Evolutionary conservation across 345 rosid genomes (phyloP), one percentile per base, ranked within the genome.

Genomic region (Citrus glauca): DNA sequence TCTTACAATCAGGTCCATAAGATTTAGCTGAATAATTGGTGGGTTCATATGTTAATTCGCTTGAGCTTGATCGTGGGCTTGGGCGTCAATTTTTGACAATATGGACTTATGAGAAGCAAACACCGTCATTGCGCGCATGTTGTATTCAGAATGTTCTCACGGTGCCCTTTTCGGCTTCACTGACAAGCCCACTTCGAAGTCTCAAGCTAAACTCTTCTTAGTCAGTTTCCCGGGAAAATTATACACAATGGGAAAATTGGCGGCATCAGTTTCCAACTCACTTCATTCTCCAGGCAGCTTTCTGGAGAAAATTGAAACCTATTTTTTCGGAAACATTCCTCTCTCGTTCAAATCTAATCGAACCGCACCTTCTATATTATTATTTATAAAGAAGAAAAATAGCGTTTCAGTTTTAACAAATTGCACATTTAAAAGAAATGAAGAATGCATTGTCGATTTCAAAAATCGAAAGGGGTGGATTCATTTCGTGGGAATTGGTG

Each of bases 401-500:
- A 55, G 10, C 13, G 16, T 70, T 67, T 40, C 79, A 71, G 77
- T 65, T 71, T 30, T 53, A 32, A 14, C 10, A n/a, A 50, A 27
- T 9, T 22, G 48, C 25, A 24, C 30, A n/a, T 53, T 22, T n/a
- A 20, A 56, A 37, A 24, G 9, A 66, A 66, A 66, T 33, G 53
- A 66, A 33, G 55, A 76, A 24, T 42, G 45, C 38, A 22, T 9
- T 6, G 35, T 66, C 25, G 78, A 77, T 57, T 62, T 59, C 14
- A 77, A 77, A 73, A 72, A 78, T 9, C 64, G 59, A 22, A 78
- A 75, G 8, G 62, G 66, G 4, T 85, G 85, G 85, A 59, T 79
- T 74, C 87, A 79, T 80, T 82, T 85, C 56, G 83, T 74, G 19
- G 85, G 87, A n/a, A 33, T 85, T 62, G 85, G 87, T 69, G 85